A percentile compares a stretch with the other conserved stretches of the same genome.
Conservation (phyloP, 768 basidiomycete genomes). For the Mycena belliarum region DNA sequence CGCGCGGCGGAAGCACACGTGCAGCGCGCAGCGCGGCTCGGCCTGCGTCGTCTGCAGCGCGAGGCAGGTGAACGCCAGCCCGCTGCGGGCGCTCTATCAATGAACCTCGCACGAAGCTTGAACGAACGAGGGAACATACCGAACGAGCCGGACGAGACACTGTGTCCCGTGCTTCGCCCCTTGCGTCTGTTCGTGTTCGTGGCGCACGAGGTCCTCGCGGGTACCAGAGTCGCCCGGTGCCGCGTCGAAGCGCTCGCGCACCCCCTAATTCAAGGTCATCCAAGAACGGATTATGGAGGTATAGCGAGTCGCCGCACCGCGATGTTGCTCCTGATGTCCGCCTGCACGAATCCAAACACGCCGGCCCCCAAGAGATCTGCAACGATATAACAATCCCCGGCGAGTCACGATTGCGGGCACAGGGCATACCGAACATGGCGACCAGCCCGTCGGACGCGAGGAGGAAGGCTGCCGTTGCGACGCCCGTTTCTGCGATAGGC, state of each 20-base stretch:
- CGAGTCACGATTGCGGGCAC: no score
- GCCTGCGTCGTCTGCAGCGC: conserved; percentile 66
- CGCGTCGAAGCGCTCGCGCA: conserved; percentile 55
- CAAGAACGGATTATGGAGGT: not conserved
- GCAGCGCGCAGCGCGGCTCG: conserved; percentile 40
- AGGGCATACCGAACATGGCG: no score
- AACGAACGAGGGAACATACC: conserved; percentile 43
- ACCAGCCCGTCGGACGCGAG: no score
- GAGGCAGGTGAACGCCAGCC: conserved; percentile 65
- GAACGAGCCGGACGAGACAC: conserved; percentile 64
- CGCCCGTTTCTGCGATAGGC: no score
- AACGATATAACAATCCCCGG: no score
- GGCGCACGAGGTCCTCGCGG: conserved; percentile 56
- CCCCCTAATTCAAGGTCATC: conserved; percentile 46
- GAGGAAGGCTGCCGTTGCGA: no score
- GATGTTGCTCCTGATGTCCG: conserved; percentile 69
- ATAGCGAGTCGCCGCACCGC: conserved; percentile 34
- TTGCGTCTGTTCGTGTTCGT: conserved; percentile 49
- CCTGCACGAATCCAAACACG: no score
- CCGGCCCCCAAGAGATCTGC: no score
- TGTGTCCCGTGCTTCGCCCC: conserved; percentile 51
- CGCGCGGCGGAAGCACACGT: conserved; percentile 67
- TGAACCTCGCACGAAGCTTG: no score
- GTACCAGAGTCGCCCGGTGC: conserved; percentile 48
- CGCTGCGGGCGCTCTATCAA: conserved; percentile 48